Evolutionary conservation across 768 basidiomycete species (phyloP), one percentile per base, ranked within the genome.

Genomic region (Tylopilus intermedius): DNA sequence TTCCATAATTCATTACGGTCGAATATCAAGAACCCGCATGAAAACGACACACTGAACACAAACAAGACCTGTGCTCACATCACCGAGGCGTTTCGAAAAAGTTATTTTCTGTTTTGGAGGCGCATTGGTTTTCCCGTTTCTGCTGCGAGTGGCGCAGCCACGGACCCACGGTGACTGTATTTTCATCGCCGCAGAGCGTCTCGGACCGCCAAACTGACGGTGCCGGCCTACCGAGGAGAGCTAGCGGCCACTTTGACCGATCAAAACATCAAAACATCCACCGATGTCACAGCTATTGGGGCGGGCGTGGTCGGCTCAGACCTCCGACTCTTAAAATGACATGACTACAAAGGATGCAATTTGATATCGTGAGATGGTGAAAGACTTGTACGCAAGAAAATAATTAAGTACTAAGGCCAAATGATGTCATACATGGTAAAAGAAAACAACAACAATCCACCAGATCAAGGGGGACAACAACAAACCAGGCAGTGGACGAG

Each of bases 361-460:
- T 33, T 26, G 42, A 54, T 50, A 38, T 38, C 48, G 47, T 44
- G 33, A 42, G 43, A 50, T 52, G 55, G 24, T 24, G 24, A 37
- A 37, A 42, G 44, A 4, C 33, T 48, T 37, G 49, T 64, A 58
- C 50, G 62, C 56, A 61, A 51, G 52, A 56, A 50, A 53, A 56
- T 58, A 61, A 64, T 54, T 63, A 66, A 45, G 50, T 43, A 21
- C 47, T 32, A 24, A 30, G 35, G 46, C 26, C 48, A 54, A 39
- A 55, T 49, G 44, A 50, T 53, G 47, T 42, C 35, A 53, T 61
- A 64, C 64, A 66, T 39, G 49, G n/a, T 50, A 45, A 49, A 33
- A 33, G 33, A 48, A 41, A 46, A 56, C 47, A 57, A 49, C 46
- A 46, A 51, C 44, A 48, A 49, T 50, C 45, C 51, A 32, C 38